Percentiles rank a stretch among this genome's conserved stretches.
Evolutionary conservation across 2,329 filamentous ascomycete species (phyloP).

Genomic region (Epichloe hybrida): DNA sequence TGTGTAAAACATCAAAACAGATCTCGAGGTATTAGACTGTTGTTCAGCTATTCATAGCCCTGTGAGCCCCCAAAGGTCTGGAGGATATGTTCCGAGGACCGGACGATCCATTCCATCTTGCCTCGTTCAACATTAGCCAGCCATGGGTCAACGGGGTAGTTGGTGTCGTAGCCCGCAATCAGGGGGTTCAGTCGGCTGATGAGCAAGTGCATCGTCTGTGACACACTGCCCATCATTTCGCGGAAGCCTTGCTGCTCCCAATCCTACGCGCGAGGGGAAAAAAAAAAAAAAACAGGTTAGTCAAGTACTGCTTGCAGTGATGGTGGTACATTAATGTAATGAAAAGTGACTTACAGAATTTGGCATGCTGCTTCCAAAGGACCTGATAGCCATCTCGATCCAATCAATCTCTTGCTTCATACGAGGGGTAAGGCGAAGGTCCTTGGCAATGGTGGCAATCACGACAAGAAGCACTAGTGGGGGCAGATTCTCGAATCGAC

Average conservation of each 20-base stretch:
- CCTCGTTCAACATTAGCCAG: conserved; percentile 22
- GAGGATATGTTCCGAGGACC: conserved; percentile 22
- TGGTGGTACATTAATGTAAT: not conserved
- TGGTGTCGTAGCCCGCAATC: conserved; percentile 20
- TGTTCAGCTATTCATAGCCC: conserved; percentile 14
- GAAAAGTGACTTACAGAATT: conserved; percentile 33
- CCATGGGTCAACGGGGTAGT: conserved; percentile 27
- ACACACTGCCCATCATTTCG: conserved; percentile 25
- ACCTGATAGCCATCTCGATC: conserved; percentile 45
- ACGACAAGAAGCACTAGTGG: conserved; percentile 51
- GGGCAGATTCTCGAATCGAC: conserved; percentile 39
- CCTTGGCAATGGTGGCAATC: conserved; percentile 48
- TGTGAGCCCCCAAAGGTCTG: conserved; percentile 16
- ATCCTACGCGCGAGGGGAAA: conserved; percentile 14
- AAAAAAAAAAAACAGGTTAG: conserved; percentile 7
- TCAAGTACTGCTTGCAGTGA: not conserved
- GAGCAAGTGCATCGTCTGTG: conserved; percentile 26
- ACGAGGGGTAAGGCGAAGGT: conserved; percentile 37
- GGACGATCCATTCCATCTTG: conserved; percentile 27
- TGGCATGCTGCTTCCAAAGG: conserved; percentile 34
- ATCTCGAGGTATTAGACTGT: not conserved
- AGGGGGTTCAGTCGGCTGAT: conserved; percentile 21
- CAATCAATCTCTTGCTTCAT: conserved; percentile 44
- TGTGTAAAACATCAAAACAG: not conserved
- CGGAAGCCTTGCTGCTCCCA: conserved; percentile 23